Evolutionary conservation across 371 early-diverging fungal species (phyloP), one percentile per base, ranked within the genome.

Genomic region (Haplosporangium sp.): DNA sequence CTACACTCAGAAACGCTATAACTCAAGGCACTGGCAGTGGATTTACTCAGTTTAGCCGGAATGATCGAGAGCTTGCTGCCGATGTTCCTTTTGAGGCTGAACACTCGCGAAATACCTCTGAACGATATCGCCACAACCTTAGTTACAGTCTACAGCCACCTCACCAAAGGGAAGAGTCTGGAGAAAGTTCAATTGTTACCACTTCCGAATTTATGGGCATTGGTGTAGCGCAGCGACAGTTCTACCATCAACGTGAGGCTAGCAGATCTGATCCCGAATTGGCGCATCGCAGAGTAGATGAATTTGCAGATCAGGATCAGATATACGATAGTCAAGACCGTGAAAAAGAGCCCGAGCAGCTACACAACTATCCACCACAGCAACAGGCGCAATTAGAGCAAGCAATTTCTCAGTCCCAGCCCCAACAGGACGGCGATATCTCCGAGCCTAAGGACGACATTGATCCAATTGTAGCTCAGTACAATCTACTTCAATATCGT

Each of bases 261-360:
- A 81, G 82, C 55, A 62, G 52, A 2, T 81, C 82, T 0, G 82
- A 81, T 17, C 82, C 82, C 5, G 82, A 81, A 45, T 42, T 81
- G 4, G 67, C 66, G 15, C 63, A 57, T 8, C 68, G 69, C 47
- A 63, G 68, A 34, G 48, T 45, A 27, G 69, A 71, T 37, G 13
- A 52, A 34, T 53, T 62, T 58, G 69, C 62, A 7, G 60, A 72
- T 15, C 47, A 53, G 34, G 71, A 78, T 19, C 73, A 55, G 7
- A 38, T 63, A 3, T 66, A 61, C 40, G 55, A 70, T 40, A 65
- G 65, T 11, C 69, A 72, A 50, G 61, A 69, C 2, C 53, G 50
- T 57, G 48, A 11, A n/a, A 45, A n/a, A 19, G 58, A 37, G 15
- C 34, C 10, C 27, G 27, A 11, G 8, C 8, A 27, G 11, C 11